phyloP scores from a whole-genome alignment of 108 stramenopile genomes.

The Cyclotella kingstonii region DNA sequence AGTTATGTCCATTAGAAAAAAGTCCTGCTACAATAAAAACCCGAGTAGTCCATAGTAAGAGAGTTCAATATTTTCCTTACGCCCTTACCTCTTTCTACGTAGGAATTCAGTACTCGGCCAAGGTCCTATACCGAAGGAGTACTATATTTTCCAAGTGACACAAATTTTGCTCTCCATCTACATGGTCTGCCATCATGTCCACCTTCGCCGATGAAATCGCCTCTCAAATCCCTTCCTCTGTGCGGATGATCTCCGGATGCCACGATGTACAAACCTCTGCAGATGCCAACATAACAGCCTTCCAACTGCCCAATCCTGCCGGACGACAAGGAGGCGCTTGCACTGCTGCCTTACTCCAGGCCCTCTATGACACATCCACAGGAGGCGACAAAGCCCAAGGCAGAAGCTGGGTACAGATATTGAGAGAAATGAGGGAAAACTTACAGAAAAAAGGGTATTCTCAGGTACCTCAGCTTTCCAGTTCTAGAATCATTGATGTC shows the following conservation, averaged over 20 bases:
- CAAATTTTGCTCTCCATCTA: no score
- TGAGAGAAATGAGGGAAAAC: slow-evolving; percentile 56
- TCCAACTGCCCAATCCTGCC: slow-evolving; percentile 74
- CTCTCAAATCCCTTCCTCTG: neutral
- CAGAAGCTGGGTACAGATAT: slow-evolving; percentile 63
- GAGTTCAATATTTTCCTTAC: no score
- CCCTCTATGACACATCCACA: slow-evolving; percentile 57
- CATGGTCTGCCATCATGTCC: no score
- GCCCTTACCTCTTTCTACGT: no score
- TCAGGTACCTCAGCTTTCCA: slow-evolving; percentile 46
- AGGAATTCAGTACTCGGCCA: no score
- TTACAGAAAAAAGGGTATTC: slow-evolving; percentile 22
- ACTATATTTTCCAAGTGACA: no score
- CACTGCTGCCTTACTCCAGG: slow-evolving; percentile 79
- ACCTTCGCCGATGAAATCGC: neutral
- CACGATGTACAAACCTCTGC: slow-evolving; percentile 35
- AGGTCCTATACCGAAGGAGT: no score
- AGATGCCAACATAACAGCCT: slow-evolving; percentile 27
- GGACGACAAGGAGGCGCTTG: slow-evolving; percentile 86
- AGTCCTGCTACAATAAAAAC: no score
- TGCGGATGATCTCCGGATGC: slow-evolving; percentile 41
- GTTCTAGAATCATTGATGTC: slow-evolving; percentile 46
- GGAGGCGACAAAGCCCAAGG: slow-evolving; percentile 6
- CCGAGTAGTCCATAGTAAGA: no score
- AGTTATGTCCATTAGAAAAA: no score